phyloP scores from a whole-genome alignment of 116 monocot genomes.

The Phalaenopsis hybrid region DNA sequence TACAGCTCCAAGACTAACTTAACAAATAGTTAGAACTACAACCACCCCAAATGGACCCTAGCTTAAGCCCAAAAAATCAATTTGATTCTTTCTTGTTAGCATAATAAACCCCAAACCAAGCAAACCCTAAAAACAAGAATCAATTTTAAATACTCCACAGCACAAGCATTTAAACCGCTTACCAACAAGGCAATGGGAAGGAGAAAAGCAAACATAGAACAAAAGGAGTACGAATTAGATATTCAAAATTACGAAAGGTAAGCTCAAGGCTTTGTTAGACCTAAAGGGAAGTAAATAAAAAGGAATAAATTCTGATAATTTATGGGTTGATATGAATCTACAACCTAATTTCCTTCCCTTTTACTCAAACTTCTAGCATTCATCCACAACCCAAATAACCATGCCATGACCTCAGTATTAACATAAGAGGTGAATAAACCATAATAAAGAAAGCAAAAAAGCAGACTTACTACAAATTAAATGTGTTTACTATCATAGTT shows the following conservation, averaged over 20 bases:
- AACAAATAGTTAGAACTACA: too few relatives aligned
- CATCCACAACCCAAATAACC: background rate
- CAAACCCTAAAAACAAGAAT: background rate
- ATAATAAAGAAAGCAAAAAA: background rate
- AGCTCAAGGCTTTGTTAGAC: background rate
- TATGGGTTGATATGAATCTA: background rate
- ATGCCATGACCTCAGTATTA: background rate
- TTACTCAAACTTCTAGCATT: background rate
- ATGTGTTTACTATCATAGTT: background rate
- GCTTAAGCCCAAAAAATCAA: background rate
- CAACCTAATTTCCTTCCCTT: background rate
- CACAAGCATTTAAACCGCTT: background rate
- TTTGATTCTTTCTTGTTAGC: background rate
- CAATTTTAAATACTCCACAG: background rate
- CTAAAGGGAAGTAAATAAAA: background rate
- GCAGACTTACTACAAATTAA: background rate
- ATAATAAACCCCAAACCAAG: background rate
- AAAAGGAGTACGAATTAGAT: background rate
- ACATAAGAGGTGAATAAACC: background rate
- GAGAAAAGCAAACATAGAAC: background rate
- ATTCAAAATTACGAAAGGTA: background rate
- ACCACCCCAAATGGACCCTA: too few relatives aligned
- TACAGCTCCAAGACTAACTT: too few relatives aligned
- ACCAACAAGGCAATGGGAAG: background rate
- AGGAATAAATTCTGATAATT: background rate